Evolutionary conservation across 2,329 filamentous ascomycete genomes (phyloP), one percentile per base, ranked within the genome.

Genomic region (Chaetomium sp.): DNA sequence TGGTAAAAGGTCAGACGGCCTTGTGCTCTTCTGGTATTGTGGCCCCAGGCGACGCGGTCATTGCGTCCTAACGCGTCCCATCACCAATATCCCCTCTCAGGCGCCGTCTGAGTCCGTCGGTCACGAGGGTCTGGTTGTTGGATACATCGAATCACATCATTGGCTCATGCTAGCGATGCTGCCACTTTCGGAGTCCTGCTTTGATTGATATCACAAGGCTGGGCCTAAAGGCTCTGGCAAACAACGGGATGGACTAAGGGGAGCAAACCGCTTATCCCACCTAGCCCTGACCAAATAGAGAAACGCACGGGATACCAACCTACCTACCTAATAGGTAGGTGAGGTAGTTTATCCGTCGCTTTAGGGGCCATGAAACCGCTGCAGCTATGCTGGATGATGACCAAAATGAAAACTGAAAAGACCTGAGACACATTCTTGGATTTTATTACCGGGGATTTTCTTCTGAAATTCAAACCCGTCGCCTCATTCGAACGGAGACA

Each of bases 371-470:
- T 67, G 69, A 74, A 81, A 70, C 79, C 79, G 78, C 68, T 73
- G 77, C 64, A 69, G 74, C 73, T 69, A 67, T 70, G 68, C 60
- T 72, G 74, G 59, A 69, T 81, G 76, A 81, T 69, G 79, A 74
- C 69, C 66, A 70, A 66, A 65, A 70, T 68, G 19, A 27, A 78
- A 81, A 87, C 83, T 87, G 83, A 87, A 87, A 88, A 88, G 84
- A 88, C 79, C 85, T 88, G 85, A 88, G 77, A 76, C 76, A 66
- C 59, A 10, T 10, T 35, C 32, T 42, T 43, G 12, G 44, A 11
- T 51, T 55, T 52, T 46, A 52, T 53, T 56, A 46, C 36, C 12
- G 47, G 42, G 37, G 38, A 1, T 35, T 7, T 12, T 44, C 52
- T 12, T 44, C 52, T 53, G 50, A 58, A 59, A 59, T 54, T 41